phyloP scores from a whole-genome alignment of 2,329 filamentous ascomycete genomes.

The Sporothrix mexicana region DNA sequence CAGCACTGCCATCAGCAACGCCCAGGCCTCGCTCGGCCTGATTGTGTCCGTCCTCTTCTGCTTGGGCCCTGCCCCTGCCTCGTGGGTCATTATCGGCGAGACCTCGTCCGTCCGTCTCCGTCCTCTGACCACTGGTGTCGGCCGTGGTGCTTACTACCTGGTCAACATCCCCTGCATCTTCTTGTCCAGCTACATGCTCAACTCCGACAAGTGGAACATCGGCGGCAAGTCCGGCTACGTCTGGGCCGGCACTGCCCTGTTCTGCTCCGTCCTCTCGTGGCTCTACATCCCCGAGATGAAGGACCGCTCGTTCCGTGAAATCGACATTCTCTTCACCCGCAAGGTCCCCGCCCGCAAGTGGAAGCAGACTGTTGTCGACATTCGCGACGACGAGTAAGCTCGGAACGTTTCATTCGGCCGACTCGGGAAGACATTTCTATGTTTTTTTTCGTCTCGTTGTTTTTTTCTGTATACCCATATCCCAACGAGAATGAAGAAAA shows the following conservation, averaged over 20 bases:
- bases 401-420: background rate
- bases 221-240: slow-evolving; percentile 64
- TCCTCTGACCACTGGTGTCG: slow-evolving; percentile 44
- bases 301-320: slow-evolving; percentile 63
- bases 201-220: slow-evolving; percentile 49
- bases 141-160: slow-evolving; percentile 44
- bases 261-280: slow-evolving; percentile 59
- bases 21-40: slow-evolving; percentile 35
- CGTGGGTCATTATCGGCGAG: slow-evolving; percentile 49
- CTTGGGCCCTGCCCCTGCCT: slow-evolving; percentile 56
- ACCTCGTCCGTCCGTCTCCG: slow-evolving; percentile 47
- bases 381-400: slow-evolving; percentile 67
- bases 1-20: slow-evolving; percentile 40
- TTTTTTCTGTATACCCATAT: background rate
- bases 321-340: slow-evolving; percentile 65
- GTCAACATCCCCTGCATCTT: slow-evolving; percentile 41
- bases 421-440: background rate
- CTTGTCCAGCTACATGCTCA: slow-evolving; percentile 47
- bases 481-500: background rate
- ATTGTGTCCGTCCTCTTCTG: slow-evolving; percentile 60
- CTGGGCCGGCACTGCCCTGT: slow-evolving; percentile 62
- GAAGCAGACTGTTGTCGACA: slow-evolving; percentile 61
- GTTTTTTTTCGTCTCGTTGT: background rate
- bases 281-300: slow-evolving; percentile 63
- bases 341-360: slow-evolving; percentile 59